Percentiles rank a stretch among this genome's conserved stretches.
phyloP scores from a whole-genome alignment of 306 rosid species.

The Coriaria nepalensis region DNA sequence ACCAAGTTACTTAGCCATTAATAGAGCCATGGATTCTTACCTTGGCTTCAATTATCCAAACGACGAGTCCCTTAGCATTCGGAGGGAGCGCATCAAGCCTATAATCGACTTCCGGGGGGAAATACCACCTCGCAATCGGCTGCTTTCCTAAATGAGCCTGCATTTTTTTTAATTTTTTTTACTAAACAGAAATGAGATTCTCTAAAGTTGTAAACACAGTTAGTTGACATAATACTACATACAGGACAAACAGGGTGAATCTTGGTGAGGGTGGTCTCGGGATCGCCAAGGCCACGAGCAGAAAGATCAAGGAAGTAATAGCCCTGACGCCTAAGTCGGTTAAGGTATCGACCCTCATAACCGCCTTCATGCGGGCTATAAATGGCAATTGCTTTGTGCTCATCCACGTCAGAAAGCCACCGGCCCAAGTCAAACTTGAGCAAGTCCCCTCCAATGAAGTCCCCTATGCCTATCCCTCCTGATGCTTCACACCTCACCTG shows the following conservation, averaged over 20 bases:
- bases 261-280: slow-evolving; percentile 85
- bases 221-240: slow-evolving; percentile 22
- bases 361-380: slow-evolving; percentile 96
- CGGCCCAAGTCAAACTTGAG: slow-evolving; percentile 48
- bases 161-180: no score
- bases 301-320: slow-evolving; percentile 81
- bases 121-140: slow-evolving; percentile 79
- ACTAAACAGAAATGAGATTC: no score
- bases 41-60: slow-evolving; percentile 55
- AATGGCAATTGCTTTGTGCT: slow-evolving; percentile 81
- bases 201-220: neutral
- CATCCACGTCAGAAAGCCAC: slow-evolving; percentile 89
- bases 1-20: neutral
- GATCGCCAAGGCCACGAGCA: slow-evolving; percentile 87
- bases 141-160: slow-evolving; percentile 57
- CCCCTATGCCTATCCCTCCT: slow-evolving; percentile 46
- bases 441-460: slow-evolving; percentile 88
- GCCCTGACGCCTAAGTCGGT: slow-evolving; percentile 56
- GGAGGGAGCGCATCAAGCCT: slow-evolving; percentile 85
- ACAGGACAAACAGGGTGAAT: slow-evolving; percentile 93
- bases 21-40: slow-evolving; percentile 15
- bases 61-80: slow-evolving; percentile 57
- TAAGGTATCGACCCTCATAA: slow-evolving; percentile 75
- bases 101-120: slow-evolving; percentile 91
- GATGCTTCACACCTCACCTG: slow-evolving; percentile 41